Conservation (phyloP, 176 grass and related monocot species). For the Carex scoparia region DNA sequence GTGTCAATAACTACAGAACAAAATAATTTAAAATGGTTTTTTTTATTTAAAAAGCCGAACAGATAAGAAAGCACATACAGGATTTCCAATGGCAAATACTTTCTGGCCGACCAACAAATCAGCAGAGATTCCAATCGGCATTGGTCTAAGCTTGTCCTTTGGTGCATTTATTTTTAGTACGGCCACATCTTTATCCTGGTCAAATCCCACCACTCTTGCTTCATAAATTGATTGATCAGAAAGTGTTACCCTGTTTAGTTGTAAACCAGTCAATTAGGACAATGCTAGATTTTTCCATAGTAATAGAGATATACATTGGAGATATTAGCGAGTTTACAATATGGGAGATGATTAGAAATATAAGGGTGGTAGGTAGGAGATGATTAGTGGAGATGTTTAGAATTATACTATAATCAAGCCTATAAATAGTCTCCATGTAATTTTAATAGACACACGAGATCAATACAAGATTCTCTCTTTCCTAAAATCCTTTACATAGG, state of each 20-base stretch:
- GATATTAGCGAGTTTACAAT: too few species aligned
- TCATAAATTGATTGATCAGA: slow-evolving; percentile 84
- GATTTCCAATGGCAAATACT: slow-evolving; percentile 98
- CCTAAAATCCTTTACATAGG: too few species aligned
- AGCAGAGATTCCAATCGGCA: slow-evolving; percentile 83
- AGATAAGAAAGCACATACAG: slow-evolving; percentile 53
- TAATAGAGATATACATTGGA: too few species aligned
- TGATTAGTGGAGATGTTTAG: too few species aligned
- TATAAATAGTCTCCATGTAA: too few species aligned
- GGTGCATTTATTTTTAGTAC: slow-evolving; percentile 85
- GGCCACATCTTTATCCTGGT: slow-evolving; percentile 98
- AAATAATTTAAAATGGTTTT: not conserved
- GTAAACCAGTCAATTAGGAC: slow-evolving; percentile 39
- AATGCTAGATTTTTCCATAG: slow-evolving; percentile 26
- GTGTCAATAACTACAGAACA: not conserved
- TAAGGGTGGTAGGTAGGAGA: too few species aligned
- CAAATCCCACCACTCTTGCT: slow-evolving; percentile 87
- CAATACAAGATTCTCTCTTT: too few species aligned
- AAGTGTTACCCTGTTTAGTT: slow-evolving; percentile 72
- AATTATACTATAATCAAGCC: too few species aligned
- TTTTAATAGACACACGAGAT: too few species aligned
- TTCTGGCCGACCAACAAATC: slow-evolving; percentile 93
- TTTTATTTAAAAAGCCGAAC: not conserved
- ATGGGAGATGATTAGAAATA: too few species aligned
- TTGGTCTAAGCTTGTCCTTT: slow-evolving; percentile 85